Evolutionary conservation across 306 rosid genomes (phyloP), one percentile per base, ranked within the genome.

Genomic region (Citrullus colocynthis): DNA sequence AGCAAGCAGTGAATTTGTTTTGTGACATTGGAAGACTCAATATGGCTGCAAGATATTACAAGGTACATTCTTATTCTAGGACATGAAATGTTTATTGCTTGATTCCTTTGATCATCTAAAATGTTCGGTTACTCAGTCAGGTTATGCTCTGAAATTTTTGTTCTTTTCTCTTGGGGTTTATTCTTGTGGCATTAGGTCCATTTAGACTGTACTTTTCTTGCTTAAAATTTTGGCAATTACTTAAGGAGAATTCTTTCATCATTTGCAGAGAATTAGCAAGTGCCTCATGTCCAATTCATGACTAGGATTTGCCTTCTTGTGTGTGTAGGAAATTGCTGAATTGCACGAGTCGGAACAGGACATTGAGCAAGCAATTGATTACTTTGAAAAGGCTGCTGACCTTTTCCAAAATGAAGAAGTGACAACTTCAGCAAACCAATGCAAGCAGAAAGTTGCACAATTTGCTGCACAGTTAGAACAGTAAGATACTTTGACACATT

Each of bases 401-500:
- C 89, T 93, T 82, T 93, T 84, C 82, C 90, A 89, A 87, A 88
- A 87, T 76, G 98, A 93, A 83, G 98, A 93, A 63, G 96, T 90
- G 58, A 85, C 93, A 59, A 88, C 93, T 71, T 78, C 94, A 76
- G 98, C 98, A 30, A 91, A 91, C 80, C 92, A 87, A 82, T 91
- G 97, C 96, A 93, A 91, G 88, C 98, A 87, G 82, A 93, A 93
- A 81, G 94, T 93, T 82, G 98, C 98, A 62, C 98, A 91, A 37
- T 91, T 84, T 79, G 86, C 97, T 79, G 96, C 98, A 77, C 97
- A 86, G 83, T 81, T 93, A 76, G 98, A 91, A 88, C 94, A 89
- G 98, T 93, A 85, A 81, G 66, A 41, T 41, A 6, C 44, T 41
- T 41, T 41, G 7, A 41, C 7, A 41, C 7, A 41, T 41, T 41